Base-by-base conservation (phyloP, 148 eudicot genomes). In the Oxyria digyna region DNA sequence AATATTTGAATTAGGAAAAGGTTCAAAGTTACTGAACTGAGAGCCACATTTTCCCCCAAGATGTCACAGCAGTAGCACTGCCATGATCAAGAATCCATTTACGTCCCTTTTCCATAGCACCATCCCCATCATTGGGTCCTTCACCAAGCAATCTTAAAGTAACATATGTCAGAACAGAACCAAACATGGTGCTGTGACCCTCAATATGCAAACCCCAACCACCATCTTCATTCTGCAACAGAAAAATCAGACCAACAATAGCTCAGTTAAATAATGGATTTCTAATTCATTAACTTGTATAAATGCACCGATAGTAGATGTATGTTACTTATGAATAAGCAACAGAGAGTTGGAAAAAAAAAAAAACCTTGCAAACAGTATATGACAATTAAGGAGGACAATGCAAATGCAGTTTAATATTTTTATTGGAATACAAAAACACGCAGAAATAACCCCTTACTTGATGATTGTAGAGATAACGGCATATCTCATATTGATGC, bases 1-100 rank as follows among this genome's bases (percentile, higher is more conserved):
- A 3, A 23, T 35, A 14, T 15, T 42, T 40, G 31, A 72, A 48
- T 68, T 72, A 67, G 73, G 42, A 57, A 45, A 62, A 62, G 75
- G 68, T 67, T 38, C 18, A 65, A 41, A 77, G 43, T 69, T 48
- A 78, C 93, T 80, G 72, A 89, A 94, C 99, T 77, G 99, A 80
- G 79, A 94, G 99, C 99, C 99, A 94, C 89, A 94, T 75, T 75
- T 94, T 94, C 27, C 97, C 99, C 99, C 99, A 94, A 59, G 99
- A 94, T 38, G 99, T 81, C 46, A 85, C 87, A 42, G 87, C 86
- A 75, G 97, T 91, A 72, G 99, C 97, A 75, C 91, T 79, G 71
- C 99, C 99, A 78, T 87, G 99, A 67, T 85, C 87, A 68, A 87
- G 73, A 80, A 94, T 87, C 99, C 99, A 94, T 49, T 81, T 79